phyloP scores from a whole-genome alignment of 2,329 filamentous ascomycete species.

The Paraconiothyrium brasiliense region DNA sequence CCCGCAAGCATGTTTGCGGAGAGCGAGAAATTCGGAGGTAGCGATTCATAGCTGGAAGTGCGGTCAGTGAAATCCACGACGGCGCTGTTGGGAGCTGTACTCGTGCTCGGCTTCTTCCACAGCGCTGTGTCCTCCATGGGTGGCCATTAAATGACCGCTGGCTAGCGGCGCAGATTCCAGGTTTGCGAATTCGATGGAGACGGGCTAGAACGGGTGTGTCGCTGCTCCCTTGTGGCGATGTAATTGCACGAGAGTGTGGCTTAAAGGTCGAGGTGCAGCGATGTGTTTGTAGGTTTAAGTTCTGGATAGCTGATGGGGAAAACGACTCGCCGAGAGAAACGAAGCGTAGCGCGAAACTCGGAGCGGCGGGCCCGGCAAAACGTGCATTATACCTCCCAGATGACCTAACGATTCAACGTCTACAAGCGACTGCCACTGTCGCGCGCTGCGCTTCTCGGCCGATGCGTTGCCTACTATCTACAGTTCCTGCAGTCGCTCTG shows the following conservation, averaged over 20 bases:
- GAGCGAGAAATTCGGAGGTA: constrained; percentile 94
- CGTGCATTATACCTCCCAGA: neutral
- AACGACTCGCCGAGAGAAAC: constrained; percentile 34
- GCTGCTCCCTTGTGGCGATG: constrained; percentile 18
- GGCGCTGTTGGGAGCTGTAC: constrained; percentile 38
- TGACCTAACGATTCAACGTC: neutral
- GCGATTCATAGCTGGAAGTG: constrained; percentile 78
- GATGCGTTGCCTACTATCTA: neutral
- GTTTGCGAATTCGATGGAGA: constrained; percentile 35
- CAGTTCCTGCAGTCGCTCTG: neutral
- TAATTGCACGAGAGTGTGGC: constrained; percentile 17
- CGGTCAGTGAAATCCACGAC: constrained; percentile 34
- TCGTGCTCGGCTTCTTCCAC: constrained; percentile 53
- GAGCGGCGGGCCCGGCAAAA: constrained; percentile 21
- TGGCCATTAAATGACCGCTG: constrained; percentile 52
- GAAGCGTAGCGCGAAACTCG: constrained; percentile 23
- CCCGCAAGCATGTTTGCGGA: constrained; percentile 95
- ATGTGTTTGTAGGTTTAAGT: constrained; percentile 34
- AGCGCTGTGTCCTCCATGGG: constrained; percentile 47
- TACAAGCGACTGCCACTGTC: neutral
- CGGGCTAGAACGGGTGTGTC: constrained; percentile 13
- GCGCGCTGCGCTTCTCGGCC: neutral
- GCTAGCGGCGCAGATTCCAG: constrained; percentile 48
- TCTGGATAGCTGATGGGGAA: constrained; percentile 17
- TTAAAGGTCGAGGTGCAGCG: constrained; percentile 25